Conservation (phyloP, 2,329 filamentous ascomycete genomes). For the Aaosphaeria arxii region DNA sequence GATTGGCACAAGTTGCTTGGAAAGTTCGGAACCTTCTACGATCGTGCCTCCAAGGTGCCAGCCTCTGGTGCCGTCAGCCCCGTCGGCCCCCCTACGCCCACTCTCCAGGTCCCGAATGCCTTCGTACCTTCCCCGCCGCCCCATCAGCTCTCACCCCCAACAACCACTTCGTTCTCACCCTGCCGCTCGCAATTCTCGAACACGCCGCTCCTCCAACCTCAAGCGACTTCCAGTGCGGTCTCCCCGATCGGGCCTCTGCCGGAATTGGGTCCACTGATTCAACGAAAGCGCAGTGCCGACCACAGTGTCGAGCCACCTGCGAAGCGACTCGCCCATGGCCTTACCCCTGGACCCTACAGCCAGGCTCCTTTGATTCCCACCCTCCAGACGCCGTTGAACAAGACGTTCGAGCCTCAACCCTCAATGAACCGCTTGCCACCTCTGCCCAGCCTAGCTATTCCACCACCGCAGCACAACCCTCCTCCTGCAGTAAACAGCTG, state of each 20-base stretch:
- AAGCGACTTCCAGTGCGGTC: conserved; percentile 41
- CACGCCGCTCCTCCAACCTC: conserved; percentile 38
- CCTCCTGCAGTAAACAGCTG: conserved; percentile 38
- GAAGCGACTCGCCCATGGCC: conserved; percentile 49
- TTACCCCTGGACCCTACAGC: conserved; percentile 33
- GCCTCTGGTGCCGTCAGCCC: conserved; percentile 39
- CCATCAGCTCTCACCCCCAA: conserved; percentile 51
- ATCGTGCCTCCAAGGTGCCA: conserved; percentile 58
- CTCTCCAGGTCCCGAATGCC: conserved; percentile 40
- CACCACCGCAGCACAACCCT: conserved; percentile 44
- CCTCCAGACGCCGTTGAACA: conserved; percentile 30
- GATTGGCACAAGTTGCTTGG: conserved; percentile 81
- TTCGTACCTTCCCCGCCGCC: conserved; percentile 52
- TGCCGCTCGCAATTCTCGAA: conserved; percentile 42
- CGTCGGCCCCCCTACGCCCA: conserved; percentile 28
- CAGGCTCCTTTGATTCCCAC: conserved; percentile 34
- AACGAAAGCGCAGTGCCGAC: conserved; percentile 60
- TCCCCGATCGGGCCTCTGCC: conserved; percentile 45
- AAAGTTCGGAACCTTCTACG: conserved; percentile 80
- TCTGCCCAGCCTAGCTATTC: conserved; percentile 68
- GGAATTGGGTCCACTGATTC: conserved; percentile 35
- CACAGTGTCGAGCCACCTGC: conserved; percentile 53
- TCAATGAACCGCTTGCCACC: conserved; percentile 57
- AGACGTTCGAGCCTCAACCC: conserved; percentile 33
- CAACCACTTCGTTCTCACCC: conserved; percentile 38